Base-by-base conservation (phyloP, 495 filamentous ascomycete species). In the Ascodesmis nigricans region DNA sequence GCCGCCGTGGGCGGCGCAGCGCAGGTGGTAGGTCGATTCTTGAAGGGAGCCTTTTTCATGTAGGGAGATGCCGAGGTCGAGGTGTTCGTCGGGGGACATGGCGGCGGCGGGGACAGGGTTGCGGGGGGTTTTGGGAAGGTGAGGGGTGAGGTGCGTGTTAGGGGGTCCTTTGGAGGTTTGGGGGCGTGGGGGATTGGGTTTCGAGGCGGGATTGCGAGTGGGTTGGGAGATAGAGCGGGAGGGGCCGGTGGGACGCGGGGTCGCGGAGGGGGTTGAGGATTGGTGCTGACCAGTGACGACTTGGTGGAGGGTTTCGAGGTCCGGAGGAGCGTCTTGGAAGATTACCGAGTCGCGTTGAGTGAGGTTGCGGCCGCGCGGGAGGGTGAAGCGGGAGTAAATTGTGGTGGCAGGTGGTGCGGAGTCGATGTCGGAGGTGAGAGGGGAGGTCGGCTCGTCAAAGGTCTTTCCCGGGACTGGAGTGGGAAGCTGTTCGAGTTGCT, bases 21-120 rank as follows among this genome's bases (percentile, higher is more conserved):
- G 76, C 18, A 97, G 63, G 51, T 97, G 87, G 53, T 92, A 97
- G 2, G 90, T 92, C 0, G 83, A 91, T 50, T 95, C 81, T 29
- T 76, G 75, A 17, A 91, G 59, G 0, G 73, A 71, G 16, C 87
- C 87, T 10, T 68, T 67, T 50, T 91, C 78, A 45, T 97, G 90
- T 26, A 73, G 66, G 40, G 78, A 75, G 39, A 97, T 81, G 5
- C 78, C 87, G 54, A 78, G 79, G 18, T 69, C 62, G 7, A 93
- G 66, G 49, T 97, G 87, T 36, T 92, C 75, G 33, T 95, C 87
- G 1, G 78, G 65, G 0, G 75, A 66, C 37, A 84, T 55, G 3
- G 72, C 62, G 3, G 62, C 53, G 22, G 68, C 55, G 2, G 55
- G 39, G 2, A 54, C 45, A 20, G 18, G 33, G 33, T 25, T 9